These are phyloP conservation scores for Panus rudis DNA, from an alignment of 768 basidiomycete genomes.

Conservation along the genomic window DNA sequence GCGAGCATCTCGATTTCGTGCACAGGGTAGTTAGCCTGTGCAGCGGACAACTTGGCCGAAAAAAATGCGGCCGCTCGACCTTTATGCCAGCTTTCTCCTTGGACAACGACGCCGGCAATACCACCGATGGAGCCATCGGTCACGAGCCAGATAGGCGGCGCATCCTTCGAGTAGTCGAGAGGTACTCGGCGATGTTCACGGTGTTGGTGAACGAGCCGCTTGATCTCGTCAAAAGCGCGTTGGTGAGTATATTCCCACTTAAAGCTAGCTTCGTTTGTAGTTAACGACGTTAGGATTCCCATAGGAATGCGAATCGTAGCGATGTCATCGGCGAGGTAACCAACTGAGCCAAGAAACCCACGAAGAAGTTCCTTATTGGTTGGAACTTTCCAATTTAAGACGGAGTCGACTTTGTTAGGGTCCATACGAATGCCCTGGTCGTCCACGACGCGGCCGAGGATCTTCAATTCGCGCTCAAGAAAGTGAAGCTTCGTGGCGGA, in stretches of 20 bases:
- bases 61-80: slow-evolving; percentile 19
- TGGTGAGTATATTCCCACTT: slow-evolving; percentile 23
- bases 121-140: slow-evolving; percentile 21
- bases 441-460: slow-evolving; percentile 23
- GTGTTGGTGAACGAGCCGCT: slow-evolving; percentile 13
- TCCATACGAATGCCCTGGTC: slow-evolving; percentile 23
- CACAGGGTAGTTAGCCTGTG: slow-evolving; percentile 29
- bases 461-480: slow-evolving; percentile 21
- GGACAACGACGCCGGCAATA: slow-evolving; percentile 14
- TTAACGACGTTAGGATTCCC: slow-evolving; percentile 22
- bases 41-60: slow-evolving; percentile 21
- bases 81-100: slow-evolving; percentile 14
- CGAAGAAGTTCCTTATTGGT: slow-evolving; percentile 22
- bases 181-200: slow-evolving; percentile 12
- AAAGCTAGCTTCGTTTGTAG: slow-evolving; percentile 11
- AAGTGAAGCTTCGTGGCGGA: slow-evolving; percentile 29
- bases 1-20: slow-evolving; percentile 32
- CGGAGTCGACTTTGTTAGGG: slow-evolving; percentile 18
- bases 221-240: slow-evolving; percentile 25
- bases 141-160: slow-evolving; percentile 17
- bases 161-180: slow-evolving; percentile 16
- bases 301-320: slow-evolving; percentile 30
- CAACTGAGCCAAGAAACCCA: slow-evolving; percentile 31
- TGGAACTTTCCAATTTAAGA: slow-evolving; percentile 25
- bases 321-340: slow-evolving; percentile 29